Conservation (phyloP, 192 early-diverging fungal genomes). For the Ramicandelaber brevisporus region DNA sequence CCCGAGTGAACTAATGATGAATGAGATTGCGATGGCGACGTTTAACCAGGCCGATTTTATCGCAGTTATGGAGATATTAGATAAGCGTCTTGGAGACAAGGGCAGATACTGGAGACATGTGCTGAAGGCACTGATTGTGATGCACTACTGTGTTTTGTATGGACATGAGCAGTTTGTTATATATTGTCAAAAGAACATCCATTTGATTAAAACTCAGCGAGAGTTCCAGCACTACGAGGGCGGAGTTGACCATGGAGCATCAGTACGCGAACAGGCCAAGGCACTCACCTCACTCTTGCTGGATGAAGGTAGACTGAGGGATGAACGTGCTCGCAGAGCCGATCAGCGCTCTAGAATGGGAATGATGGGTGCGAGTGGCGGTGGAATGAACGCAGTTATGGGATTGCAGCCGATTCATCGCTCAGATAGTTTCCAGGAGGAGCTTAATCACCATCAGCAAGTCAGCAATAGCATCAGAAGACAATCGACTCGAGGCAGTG, state of each 20-base stretch:
- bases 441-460: no score
- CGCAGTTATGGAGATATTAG: conserved; percentile 94
- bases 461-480: no score
- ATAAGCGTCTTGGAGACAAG: conserved; percentile 90
- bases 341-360: conserved; percentile 39
- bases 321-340: conserved; percentile 38
- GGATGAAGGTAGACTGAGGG: conserved; percentile 50
- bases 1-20: conserved; percentile 51
- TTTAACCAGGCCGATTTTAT: conserved; percentile 74
- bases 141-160: conserved; percentile 60
- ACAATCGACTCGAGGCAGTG: no score
- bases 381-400: no score
- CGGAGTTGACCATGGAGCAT: conserved; percentile 71
- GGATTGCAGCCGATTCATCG: no score
- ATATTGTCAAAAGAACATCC: conserved; percentile 72
- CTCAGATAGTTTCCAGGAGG: no score
- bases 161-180: conserved; percentile 70
- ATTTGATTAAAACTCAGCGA: conserved; percentile 83
- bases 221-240: conserved; percentile 95
- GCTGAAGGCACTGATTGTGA: conserved; percentile 60
- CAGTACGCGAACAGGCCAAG: conserved; percentile 84
- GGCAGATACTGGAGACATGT: conserved; percentile 98
- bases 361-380: no score
- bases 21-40: conserved; percentile 61
- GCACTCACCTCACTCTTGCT: conserved; percentile 58